A percentile compares a stretch with the other conserved stretches of the same genome.
phyloP scores from a whole-genome alignment of 1,284 basidiomycete genomes.

The Schizophyllum amplum region DNA sequence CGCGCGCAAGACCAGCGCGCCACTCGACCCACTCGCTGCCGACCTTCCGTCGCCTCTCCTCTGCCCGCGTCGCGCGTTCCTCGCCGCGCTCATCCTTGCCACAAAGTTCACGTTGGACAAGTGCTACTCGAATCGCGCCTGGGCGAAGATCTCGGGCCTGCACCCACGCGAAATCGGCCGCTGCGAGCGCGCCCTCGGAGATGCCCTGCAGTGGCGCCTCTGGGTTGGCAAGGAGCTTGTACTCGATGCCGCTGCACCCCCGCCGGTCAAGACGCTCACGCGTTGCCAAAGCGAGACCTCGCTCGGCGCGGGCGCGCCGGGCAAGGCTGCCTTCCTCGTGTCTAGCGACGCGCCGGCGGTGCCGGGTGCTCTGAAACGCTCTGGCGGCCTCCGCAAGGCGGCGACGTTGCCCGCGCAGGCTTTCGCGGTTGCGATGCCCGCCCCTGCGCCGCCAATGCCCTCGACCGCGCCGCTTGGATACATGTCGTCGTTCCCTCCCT shows the following conservation, averaged over 20 bases:
- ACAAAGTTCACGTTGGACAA: constrained; percentile 92
- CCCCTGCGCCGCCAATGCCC: not conserved
- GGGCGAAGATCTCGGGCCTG: constrained; percentile 80
- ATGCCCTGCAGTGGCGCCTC: constrained; percentile 73
- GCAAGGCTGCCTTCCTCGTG: constrained; percentile 8
- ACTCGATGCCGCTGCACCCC: not conserved
- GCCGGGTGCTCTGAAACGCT: not conserved
- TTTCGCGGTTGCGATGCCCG: constrained; percentile 12
- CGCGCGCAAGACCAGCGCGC: not conserved
- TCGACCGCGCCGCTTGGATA: constrained; percentile 1
- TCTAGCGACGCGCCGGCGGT: not conserved
- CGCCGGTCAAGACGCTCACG: not conserved
- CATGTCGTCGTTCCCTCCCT: not conserved
- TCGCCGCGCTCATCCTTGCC: constrained; percentile 82
- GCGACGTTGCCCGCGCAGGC: constrained; percentile 26
- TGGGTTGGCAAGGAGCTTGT: constrained; percentile 65
- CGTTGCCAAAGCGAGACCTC: constrained; percentile 36
- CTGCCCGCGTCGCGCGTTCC: constrained; percentile 82
- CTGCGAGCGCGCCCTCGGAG: constrained; percentile 73
- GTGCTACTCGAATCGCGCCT: constrained; percentile 87
- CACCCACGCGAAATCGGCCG: constrained; percentile 72
- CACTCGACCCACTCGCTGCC: not conserved
- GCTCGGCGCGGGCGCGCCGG: constrained; percentile 12
- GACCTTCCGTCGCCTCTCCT: constrained; percentile 63
- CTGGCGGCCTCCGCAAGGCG: constrained; percentile 18